phyloP scores from a whole-genome alignment of 2,329 filamentous ascomycete species.

The Penicillium sclerotiorum region DNA sequence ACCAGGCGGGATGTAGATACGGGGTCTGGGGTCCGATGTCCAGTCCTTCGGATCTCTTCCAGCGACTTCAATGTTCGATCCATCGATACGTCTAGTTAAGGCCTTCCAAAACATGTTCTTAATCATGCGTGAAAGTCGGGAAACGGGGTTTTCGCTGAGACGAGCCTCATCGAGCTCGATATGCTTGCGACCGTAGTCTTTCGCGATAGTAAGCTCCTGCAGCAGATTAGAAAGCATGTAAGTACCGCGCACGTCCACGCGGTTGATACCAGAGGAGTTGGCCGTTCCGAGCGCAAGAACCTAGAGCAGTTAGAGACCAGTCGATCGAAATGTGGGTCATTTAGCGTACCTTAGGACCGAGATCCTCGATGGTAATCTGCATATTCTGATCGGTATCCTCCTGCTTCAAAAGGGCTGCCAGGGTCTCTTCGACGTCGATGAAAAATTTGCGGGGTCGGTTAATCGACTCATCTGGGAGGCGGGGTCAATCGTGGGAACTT shows the following conservation, averaged over 20 bases:
- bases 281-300: slow-evolving; percentile 82
- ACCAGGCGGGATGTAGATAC: slow-evolving; percentile 85
- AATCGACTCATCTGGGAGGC: slow-evolving; percentile 68
- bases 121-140: slow-evolving; percentile 82
- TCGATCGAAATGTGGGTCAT: neutral
- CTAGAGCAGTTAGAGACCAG: slow-evolving; percentile 48
- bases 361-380: slow-evolving; percentile 97
- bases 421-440: slow-evolving; percentile 81
- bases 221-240: slow-evolving; percentile 97
- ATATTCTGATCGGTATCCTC: slow-evolving; percentile 94
- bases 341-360: slow-evolving; percentile 75
- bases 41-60: slow-evolving; percentile 93
- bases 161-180: slow-evolving; percentile 90
- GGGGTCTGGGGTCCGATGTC: slow-evolving; percentile 83
- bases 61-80: slow-evolving; percentile 74
- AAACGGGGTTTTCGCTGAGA: slow-evolving; percentile 92
- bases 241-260: slow-evolving; percentile 88
- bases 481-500: slow-evolving; percentile 15
- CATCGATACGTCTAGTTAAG: slow-evolving; percentile 86
- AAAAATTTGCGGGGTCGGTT: slow-evolving; percentile 76
- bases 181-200: slow-evolving; percentile 85
- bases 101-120: slow-evolving; percentile 91
- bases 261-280: slow-evolving; percentile 81
- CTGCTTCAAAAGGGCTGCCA: slow-evolving; percentile 75
- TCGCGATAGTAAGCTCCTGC: slow-evolving; percentile 89